Conservation (phyloP, 2,329 filamentous ascomycete genomes). For the Alternaria sp. region DNA sequence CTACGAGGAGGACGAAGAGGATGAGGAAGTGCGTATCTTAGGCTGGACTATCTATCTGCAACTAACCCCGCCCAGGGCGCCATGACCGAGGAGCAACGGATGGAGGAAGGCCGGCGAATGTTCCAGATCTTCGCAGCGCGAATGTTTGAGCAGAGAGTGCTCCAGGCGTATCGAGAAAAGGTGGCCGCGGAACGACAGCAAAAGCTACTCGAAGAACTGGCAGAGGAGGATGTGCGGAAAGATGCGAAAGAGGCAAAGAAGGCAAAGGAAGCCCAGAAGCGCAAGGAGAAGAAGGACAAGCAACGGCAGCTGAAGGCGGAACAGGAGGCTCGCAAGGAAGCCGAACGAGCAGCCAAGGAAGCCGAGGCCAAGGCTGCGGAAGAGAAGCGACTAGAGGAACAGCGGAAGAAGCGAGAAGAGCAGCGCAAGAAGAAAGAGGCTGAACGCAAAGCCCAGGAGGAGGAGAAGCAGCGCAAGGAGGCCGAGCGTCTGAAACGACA, state of each 20-base stretch:
- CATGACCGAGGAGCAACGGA: constrained; percentile 97
- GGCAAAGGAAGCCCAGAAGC: constrained; percentile 90
- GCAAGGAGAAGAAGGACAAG: constrained; percentile 89
- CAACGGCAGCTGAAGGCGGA: constrained; percentile 91
- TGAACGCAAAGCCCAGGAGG: constrained; percentile 87
- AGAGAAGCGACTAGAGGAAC: constrained; percentile 79
- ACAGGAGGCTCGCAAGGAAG: constrained; percentile 85
- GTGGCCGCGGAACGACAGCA: constrained; percentile 91
- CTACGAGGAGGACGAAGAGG: constrained; percentile 45
- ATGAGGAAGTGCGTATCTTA: constrained; percentile 42
- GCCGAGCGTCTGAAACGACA: constrained; percentile 79
- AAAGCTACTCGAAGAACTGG: constrained; percentile 87
- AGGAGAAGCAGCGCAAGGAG: constrained; percentile 84
- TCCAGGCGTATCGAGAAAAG: constrained; percentile 97
- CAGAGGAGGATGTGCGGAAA: constrained; percentile 79
- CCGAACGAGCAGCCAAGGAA: constrained; percentile 88
- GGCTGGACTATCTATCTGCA: constrained; percentile 12
- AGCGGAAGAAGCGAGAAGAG: constrained; percentile 82
- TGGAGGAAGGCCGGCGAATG: constrained; percentile 98
- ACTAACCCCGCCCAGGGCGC: constrained; percentile 69
- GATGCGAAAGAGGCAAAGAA: constrained; percentile 89
- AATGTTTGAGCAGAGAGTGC: constrained; percentile 98
- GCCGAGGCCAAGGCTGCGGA: constrained; percentile 77
- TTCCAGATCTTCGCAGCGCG: constrained; percentile 99
- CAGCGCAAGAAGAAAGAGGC: constrained; percentile 90